Evolutionary conservation across 2,329 filamentous ascomycete genomes (phyloP), one percentile per base, ranked within the genome.

Genomic region (Diaporthe longicolla): DNA sequence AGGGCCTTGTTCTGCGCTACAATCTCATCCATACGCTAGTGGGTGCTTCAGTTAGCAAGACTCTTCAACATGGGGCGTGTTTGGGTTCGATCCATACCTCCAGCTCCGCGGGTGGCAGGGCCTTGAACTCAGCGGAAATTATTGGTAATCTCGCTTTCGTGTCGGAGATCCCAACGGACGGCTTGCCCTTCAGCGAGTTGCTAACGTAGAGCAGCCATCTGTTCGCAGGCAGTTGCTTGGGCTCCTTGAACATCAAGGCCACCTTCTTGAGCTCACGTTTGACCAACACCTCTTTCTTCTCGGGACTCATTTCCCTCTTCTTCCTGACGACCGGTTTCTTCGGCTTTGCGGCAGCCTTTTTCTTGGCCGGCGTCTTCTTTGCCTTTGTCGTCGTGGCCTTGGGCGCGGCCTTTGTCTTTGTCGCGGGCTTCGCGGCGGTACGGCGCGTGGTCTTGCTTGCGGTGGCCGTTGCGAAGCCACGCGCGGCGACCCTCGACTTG

Each of bases 201-300:
- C 72, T 4, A 1, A 85, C 9, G 72, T 79, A 89, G n/a, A 87
- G 59, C 1, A 66, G 21, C 85, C 85, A 89, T 19, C 80, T 24
- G 1, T 63, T 77, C 3, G 74, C 57, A 11, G 85, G 80, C 70
- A 83, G 78, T 26, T 3, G 21, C 71, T 80, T 80, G 15, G 85
- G 84, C 69, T 85, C 83, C 26, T 58, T 26, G 59, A 80, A 78
- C 58, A 86, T 79, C 70, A 89, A 78, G 10, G 86, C 84, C 76
- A 76, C 78, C 78, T 82, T 80, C 82, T 82, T 87, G 76, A 87
- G 79, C 74, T 82, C 78, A 59, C 74, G 78, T 65, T 83, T 76
- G 75, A 82, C 77, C 15, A 79, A 55, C 76, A 81, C 81, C 66
- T 74, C 71, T 80, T 84, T 80, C 76, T 84, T 77, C 80, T 87